Evolutionary conservation across 305 asterid species (phyloP).

Genomic region (Rubia peregrina): DNA sequence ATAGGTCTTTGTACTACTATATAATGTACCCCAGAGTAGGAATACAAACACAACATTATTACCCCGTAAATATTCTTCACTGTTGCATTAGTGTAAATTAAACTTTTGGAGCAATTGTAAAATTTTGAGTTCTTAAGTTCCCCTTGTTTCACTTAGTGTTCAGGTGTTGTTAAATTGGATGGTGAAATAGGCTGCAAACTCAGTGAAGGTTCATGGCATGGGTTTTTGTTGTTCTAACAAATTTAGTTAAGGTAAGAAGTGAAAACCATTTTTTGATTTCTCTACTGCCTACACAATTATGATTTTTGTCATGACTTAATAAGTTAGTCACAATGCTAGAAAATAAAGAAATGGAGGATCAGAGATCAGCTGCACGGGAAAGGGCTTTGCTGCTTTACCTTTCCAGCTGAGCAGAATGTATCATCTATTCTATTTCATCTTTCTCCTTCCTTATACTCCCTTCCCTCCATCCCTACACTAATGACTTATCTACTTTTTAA

Average conservation of each 20-base stretch:
- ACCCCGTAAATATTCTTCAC: too few species aligned
- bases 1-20: too few species aligned
- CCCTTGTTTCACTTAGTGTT: conserved; percentile 37
- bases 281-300: background rate
- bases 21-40: too few species aligned
- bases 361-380: background rate
- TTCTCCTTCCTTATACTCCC: background rate
- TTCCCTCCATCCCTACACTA: too few species aligned
- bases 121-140: conserved; percentile 17
- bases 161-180: conserved; percentile 54
- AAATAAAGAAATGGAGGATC: background rate
- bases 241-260: conserved; percentile 71
- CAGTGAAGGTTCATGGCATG: conserved; percentile 98
- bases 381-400: background rate
- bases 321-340: background rate
- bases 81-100: background rate
- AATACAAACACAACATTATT: too few species aligned
- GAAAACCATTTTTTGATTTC: background rate
- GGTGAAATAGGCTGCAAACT: conserved; percentile 75
- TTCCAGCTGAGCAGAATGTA: background rate
- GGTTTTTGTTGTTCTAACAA: conserved; percentile 73
- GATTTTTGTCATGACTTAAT: background rate
- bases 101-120: background rate
- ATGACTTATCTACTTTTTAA: too few species aligned
- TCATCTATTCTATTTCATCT: background rate